Conservation (phyloP, 805 yeast genomes). For the Nematodospora valgi region DNA sequence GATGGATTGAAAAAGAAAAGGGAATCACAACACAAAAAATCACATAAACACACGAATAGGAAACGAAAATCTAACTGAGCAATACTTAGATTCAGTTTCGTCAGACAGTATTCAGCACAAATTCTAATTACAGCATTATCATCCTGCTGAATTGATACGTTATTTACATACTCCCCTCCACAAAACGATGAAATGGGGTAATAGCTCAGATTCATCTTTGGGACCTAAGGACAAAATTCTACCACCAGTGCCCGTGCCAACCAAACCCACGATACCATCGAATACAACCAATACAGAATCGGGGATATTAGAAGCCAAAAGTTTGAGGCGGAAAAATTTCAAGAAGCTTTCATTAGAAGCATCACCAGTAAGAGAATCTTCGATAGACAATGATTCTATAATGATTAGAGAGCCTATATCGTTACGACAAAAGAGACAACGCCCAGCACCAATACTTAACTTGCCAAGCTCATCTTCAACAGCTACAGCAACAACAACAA, state of each 20-base stretch:
- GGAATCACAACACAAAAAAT: too few relatives aligned
- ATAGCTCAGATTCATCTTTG: slow-evolving; percentile 11
- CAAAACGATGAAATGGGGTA: slow-evolving; percentile 6
- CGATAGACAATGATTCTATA: slow-evolving; percentile 7
- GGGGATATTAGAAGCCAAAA: slow-evolving; percentile 29
- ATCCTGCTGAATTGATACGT: too few relatives aligned
- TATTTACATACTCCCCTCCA: too few relatives aligned
- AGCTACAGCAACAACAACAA: slow-evolving; percentile 1
- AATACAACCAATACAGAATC: slow-evolving; percentile 8
- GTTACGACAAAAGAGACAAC: slow-evolving; percentile 19
- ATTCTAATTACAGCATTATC: too few relatives aligned
- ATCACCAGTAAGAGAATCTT: background rate
- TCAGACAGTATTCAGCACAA: too few relatives aligned
- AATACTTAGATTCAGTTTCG: too few relatives aligned
- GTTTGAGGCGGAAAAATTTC: slow-evolving; percentile 38
- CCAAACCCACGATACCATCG: background rate
- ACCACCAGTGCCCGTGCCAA: slow-evolving; percentile 35
- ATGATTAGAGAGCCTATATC: slow-evolving; percentile 10
- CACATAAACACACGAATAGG: too few relatives aligned
- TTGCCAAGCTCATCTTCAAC: slow-evolving; percentile 8
- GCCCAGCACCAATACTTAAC: slow-evolving; percentile 31
- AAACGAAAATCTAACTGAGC: too few relatives aligned
- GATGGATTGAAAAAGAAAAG: too few relatives aligned
- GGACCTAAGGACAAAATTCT: slow-evolving; percentile 29
- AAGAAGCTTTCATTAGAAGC: slow-evolving; percentile 29